Conservation (phyloP, 208 protist species). For the Leishmania aethiopica region DNA sequence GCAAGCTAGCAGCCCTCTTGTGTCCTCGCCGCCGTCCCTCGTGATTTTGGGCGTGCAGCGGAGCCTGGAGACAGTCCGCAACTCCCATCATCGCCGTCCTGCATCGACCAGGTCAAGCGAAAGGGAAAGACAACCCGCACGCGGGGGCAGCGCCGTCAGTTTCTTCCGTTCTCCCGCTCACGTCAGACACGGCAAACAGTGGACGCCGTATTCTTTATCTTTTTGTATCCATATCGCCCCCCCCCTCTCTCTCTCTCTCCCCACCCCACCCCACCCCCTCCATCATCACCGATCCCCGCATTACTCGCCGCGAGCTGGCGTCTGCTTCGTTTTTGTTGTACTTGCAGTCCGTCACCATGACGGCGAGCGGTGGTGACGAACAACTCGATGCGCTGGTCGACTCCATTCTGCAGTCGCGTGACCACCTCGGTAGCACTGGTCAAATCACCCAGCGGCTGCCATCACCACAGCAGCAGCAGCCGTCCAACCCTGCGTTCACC, state of each 20-base stretch:
- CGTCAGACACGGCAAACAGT: not conserved
- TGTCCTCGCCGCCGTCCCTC: not conserved
- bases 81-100: not conserved
- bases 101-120: not conserved
- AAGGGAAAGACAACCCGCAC: not conserved
- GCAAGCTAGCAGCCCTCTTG: not conserved
- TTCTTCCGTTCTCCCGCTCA: not conserved
- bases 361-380: not conserved
- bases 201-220: not conserved
- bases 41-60: not conserved
- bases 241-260: not conserved
- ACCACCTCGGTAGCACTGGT: not conserved
- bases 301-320: not conserved
- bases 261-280: not conserved
- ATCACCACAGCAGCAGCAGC: constrained; percentile 7
- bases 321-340: not conserved
- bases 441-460: not conserved
- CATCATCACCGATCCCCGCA: too few relatives aligned
- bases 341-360: not conserved
- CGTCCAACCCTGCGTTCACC: not conserved
- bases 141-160: not conserved
- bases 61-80: not conserved
- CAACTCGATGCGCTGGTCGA: constrained; percentile 33
- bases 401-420: constrained; percentile 25
- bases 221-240: not conserved